Evolutionary conservation across 2,329 filamentous ascomycete species (phyloP).

Genomic region (Fusarium clavum): DNA sequence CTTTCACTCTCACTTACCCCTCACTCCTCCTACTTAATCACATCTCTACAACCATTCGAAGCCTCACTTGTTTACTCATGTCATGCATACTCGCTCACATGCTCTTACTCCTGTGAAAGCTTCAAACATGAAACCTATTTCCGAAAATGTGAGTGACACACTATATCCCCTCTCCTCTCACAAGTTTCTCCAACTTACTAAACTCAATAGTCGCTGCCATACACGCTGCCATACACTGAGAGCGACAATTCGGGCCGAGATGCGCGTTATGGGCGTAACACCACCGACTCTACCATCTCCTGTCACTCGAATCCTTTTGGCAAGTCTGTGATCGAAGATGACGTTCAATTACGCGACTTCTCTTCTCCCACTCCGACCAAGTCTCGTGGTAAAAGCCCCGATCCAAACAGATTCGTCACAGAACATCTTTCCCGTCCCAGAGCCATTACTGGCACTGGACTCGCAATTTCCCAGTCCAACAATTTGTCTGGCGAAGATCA

Average conservation of each 20-base stretch:
- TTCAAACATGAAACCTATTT: constrained; percentile 28
- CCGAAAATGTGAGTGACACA: constrained; percentile 22
- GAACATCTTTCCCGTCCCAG: constrained; percentile 25
- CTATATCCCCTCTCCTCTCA: not conserved
- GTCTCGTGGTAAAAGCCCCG: constrained; percentile 11
- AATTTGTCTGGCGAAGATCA: constrained; percentile 32
- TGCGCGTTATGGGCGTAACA: constrained; percentile 32
- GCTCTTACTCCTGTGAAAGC: not conserved
- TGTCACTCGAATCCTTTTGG: constrained; percentile 28
- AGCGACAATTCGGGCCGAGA: constrained; percentile 39
- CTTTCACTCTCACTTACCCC: not conserved
- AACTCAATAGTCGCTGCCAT: constrained; percentile 32
- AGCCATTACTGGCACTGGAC: not conserved
- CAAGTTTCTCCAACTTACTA: not conserved
- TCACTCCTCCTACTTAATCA: not conserved
- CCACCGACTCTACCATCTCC: constrained; percentile 28
- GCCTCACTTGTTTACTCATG: not conserved
- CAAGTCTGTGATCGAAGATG: constrained; percentile 15
- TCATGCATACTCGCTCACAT: not conserved
- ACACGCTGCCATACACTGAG: constrained; percentile 28
- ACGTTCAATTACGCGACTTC: constrained; percentile 21
- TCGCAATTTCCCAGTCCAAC: not conserved
- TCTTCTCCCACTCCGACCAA: constrained; percentile 16
- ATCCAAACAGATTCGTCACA: constrained; percentile 29
- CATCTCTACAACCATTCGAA: not conserved